phyloP scores from a whole-genome alignment of 2,329 filamentous ascomycete genomes.

The Pezicula carpinea region DNA sequence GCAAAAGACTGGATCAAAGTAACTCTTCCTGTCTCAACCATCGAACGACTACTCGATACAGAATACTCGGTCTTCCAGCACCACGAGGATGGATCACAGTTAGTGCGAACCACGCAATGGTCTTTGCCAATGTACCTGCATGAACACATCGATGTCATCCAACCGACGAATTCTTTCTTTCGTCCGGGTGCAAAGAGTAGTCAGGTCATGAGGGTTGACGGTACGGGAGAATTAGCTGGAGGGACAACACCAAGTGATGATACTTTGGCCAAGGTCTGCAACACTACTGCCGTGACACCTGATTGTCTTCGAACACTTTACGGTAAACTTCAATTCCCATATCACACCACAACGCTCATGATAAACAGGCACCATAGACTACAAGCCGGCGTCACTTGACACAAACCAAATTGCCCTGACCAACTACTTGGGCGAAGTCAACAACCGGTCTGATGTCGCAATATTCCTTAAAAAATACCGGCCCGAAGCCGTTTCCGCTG shows the following conservation, averaged over 20 bases:
- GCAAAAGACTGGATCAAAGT: conserved; percentile 55
- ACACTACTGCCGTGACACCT: background rate
- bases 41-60: conserved; percentile 49
- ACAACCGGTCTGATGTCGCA: background rate
- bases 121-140: conserved; percentile 54
- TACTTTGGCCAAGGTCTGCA: background rate
- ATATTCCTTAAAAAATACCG: conserved; percentile 1
- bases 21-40: conserved; percentile 43
- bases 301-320: conserved; percentile 3
- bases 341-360: background rate
- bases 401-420: conserved; percentile 4
- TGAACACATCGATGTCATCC: conserved; percentile 53
- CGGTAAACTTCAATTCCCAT: background rate
- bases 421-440: conserved; percentile 5
- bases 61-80: conserved; percentile 49
- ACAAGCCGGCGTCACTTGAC: background rate
- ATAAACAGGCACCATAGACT: background rate
- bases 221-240: background rate
- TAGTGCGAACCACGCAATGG: conserved; percentile 51
- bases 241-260: background rate
- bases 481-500: background rate
- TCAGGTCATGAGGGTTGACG: background rate
- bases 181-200: conserved; percentile 23
- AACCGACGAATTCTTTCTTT: conserved; percentile 58
- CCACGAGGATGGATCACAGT: conserved; percentile 40